Percentiles rank a stretch among this genome's conserved stretches.
Conservation (phyloP, 352 stramenopile genomes). For the Pythium dissimile region DNA sequence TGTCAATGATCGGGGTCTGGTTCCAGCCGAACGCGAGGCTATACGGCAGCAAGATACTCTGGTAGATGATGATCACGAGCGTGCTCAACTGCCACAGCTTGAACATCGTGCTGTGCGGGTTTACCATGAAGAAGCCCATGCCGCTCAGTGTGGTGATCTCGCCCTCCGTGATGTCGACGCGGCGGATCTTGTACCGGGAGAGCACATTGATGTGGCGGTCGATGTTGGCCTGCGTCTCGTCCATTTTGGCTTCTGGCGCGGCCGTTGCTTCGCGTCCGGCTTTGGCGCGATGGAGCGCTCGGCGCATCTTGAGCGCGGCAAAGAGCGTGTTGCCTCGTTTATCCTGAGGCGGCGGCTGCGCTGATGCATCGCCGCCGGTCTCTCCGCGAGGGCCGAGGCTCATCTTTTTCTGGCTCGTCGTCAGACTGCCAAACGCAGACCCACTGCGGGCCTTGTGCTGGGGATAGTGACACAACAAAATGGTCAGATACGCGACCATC, state of each 20-base stretch:
- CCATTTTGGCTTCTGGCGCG: slow-evolving; percentile 11
- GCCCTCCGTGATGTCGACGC: slow-evolving; percentile 39
- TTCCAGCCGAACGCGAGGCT: slow-evolving; percentile 54
- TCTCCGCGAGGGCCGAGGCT: neutral
- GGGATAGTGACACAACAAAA: no score
- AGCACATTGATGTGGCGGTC: slow-evolving; percentile 75
- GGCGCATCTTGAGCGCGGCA: slow-evolving; percentile 49
- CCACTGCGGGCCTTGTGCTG: neutral
- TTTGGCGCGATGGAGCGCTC: slow-evolving; percentile 39
- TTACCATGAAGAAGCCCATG: slow-evolving; percentile 53
- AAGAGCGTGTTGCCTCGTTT: slow-evolving; percentile 46
- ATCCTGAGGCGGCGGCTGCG: slow-evolving; percentile 1
- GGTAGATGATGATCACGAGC: slow-evolving; percentile 72
- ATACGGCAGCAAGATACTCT: slow-evolving; percentile 73
- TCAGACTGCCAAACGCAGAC: neutral
- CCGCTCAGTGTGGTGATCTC: slow-evolving; percentile 35
- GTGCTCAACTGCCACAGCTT: slow-evolving; percentile 76
- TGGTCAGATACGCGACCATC: no score
- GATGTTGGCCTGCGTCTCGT: slow-evolving; percentile 53
- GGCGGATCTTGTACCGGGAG: slow-evolving; percentile 70
- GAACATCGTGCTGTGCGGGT: slow-evolving; percentile 61
- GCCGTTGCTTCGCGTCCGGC: slow-evolving; percentile 3
- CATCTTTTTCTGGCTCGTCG: slow-evolving; percentile 7
- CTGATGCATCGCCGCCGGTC: neutral
- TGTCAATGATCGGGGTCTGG: slow-evolving; percentile 44